Percentiles rank a stretch among this genome's conserved stretches.
These are phyloP conservation scores for Conoideocrella luteorostrata DNA, from an alignment of 2,329 filamentous ascomycete genomes.

Conservation along the genomic window DNA sequence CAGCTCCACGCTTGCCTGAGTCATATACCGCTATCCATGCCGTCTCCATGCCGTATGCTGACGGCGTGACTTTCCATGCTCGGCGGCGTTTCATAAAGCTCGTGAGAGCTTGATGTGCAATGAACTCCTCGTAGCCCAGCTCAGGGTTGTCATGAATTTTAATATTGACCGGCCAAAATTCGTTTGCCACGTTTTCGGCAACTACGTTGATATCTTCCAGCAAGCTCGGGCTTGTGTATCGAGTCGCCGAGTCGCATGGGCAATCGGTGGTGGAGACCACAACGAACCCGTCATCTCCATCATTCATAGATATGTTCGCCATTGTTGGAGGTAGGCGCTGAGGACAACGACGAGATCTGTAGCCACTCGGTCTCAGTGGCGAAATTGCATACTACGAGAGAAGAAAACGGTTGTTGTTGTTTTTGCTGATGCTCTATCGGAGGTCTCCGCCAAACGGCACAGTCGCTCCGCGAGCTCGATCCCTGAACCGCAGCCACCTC, in stretches of 20 bases:
- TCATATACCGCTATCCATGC: conserved; percentile 37
- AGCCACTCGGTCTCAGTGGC: no score
- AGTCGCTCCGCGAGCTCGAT: no score
- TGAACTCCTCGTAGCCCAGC: conserved; percentile 32
- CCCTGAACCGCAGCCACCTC: no score
- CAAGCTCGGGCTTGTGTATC: neutral
- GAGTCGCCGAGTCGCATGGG: neutral
- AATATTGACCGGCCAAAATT: conserved; percentile 28
- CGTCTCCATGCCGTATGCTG: conserved; percentile 36
- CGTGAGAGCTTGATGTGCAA: conserved; percentile 34
- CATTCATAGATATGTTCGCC: neutral
- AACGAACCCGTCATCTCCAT: conserved; percentile 11
- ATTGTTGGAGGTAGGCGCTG: no score
- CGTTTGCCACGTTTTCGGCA: conserved; percentile 13
- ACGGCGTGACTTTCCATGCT: conserved; percentile 32
- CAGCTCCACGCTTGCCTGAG: conserved; percentile 26
- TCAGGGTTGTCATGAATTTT: conserved; percentile 39
- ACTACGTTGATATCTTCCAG: conserved; percentile 34
- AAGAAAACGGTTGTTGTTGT: no score
- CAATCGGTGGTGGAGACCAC: conserved; percentile 2
- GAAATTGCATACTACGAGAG: no score
- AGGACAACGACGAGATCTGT: no score
- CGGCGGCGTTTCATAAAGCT: conserved; percentile 26
- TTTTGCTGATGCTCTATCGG: no score
- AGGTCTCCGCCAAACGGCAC: no score